A percentile compares a stretch with the other conserved stretches of the same genome.
These are phyloP conservation scores for Secale cereale DNA, from an alignment of 176 grass and related monocot genomes.

Conservation along the genomic window DNA sequence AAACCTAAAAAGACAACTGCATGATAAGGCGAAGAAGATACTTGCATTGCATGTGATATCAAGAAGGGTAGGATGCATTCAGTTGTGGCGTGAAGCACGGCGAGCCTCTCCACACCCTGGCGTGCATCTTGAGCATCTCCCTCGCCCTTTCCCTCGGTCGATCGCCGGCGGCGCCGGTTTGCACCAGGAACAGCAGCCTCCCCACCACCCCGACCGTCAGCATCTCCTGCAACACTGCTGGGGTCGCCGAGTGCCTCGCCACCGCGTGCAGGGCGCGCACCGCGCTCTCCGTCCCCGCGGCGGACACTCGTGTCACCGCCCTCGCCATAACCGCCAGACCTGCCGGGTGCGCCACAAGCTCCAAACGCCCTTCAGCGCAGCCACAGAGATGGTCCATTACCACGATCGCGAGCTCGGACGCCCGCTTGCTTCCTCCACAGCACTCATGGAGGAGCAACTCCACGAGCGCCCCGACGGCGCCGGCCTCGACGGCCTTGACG, in stretches of 20 bases:
- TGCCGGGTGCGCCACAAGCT: constrained; percentile 62
- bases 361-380: constrained; percentile 67
- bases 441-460: constrained; percentile 51
- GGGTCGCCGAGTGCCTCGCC: constrained; percentile 47
- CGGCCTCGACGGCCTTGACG: constrained; percentile 45
- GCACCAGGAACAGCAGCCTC: constrained; percentile 64
- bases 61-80: constrained; percentile 57
- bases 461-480: constrained; percentile 48
- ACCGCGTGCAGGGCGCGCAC: constrained; percentile 57
- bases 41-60: constrained; percentile 49
- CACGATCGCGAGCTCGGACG: constrained; percentile 43
- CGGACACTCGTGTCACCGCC: constrained; percentile 53
- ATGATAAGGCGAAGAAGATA: background rate
- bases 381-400: constrained; percentile 67
- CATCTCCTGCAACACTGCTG: constrained; percentile 79
- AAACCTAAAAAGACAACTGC: background rate
- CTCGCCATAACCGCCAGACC: constrained; percentile 59
- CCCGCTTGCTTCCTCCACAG: constrained; percentile 24
- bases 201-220: constrained; percentile 58
- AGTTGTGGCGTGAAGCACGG: constrained; percentile 62
- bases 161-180: constrained; percentile 44
- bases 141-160: constrained; percentile 58
- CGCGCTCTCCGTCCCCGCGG: constrained; percentile 42
- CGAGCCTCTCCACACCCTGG: constrained; percentile 70
- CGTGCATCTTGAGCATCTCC: constrained; percentile 83